These are phyloP conservation scores for Ophiocordyceps camponoti-rufipedis DNA, from an alignment of 2,329 filamentous ascomycete species.

Conservation along the genomic window DNA sequence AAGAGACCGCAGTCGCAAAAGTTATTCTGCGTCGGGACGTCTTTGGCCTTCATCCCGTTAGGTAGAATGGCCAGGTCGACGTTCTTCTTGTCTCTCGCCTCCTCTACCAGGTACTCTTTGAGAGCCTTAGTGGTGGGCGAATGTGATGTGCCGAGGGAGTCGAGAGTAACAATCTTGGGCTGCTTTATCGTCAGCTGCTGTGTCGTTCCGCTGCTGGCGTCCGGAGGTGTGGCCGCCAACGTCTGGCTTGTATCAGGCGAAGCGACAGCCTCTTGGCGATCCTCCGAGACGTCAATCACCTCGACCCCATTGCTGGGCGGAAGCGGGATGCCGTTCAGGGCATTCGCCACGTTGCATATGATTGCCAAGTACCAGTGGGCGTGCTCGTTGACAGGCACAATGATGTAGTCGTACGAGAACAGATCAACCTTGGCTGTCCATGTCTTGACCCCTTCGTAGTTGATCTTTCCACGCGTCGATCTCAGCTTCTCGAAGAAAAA, in stretches of 20 bases:
- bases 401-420: conserved; percentile 70
- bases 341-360: conserved; percentile 67
- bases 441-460: conserved; percentile 67
- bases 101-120: conserved; percentile 58
- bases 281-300: conserved; percentile 1
- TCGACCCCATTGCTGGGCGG: conserved; percentile 3
- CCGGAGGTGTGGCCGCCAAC: not conserved
- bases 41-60: conserved; percentile 46
- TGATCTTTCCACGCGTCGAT: conserved; percentile 43
- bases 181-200: conserved; percentile 24
- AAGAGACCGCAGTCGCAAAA: conserved; percentile 82
- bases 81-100: conserved; percentile 45
- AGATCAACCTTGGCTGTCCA: conserved; percentile 83
- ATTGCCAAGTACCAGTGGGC: conserved; percentile 90
- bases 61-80: conserved; percentile 18
- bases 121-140: conserved; percentile 46
- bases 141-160: conserved; percentile 58
- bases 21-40: conserved; percentile 67
- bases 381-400: conserved; percentile 80
- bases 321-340: conserved; percentile 19
- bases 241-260: not conserved
- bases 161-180: conserved; percentile 67
- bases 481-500: conserved; percentile 76
- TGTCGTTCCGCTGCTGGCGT: conserved; percentile 4
- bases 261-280: not conserved